phyloP scores from a whole-genome alignment of 352 stramenopile genomes.

The Phytophthora cactorum region DNA sequence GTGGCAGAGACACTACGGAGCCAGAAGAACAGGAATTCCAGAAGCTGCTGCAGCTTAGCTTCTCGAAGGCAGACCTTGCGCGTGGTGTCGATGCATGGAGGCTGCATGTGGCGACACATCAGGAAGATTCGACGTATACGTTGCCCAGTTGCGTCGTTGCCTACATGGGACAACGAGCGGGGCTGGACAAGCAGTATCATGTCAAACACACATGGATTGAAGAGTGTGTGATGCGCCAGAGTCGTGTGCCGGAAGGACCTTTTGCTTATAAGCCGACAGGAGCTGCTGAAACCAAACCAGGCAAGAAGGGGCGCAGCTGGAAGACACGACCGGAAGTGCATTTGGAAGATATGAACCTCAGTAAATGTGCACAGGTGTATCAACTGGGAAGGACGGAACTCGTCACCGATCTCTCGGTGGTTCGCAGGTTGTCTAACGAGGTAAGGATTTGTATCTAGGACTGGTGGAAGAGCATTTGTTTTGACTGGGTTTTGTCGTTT shows the following conservation, averaged over 20 bases:
- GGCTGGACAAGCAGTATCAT: constrained; percentile 61
- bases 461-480: not conserved
- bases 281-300: constrained; percentile 12
- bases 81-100: constrained; percentile 51
- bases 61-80: constrained; percentile 51
- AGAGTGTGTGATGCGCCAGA: constrained; percentile 70
- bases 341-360: constrained; percentile 55
- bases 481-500: constrained; percentile 4
- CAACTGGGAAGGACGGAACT: constrained; percentile 42
- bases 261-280: constrained; percentile 41
- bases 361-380: constrained; percentile 55
- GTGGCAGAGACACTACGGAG: constrained; percentile 14
- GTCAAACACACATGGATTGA: constrained; percentile 87
- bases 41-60: constrained; percentile 52
- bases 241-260: constrained; percentile 54
- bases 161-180: constrained; percentile 55
- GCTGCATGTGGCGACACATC: constrained; percentile 42
- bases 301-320: constrained; percentile 43
- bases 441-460: constrained; percentile 21
- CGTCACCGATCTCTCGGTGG: constrained; percentile 52
- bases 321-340: constrained; percentile 56
- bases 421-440: constrained; percentile 55
- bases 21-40: constrained; percentile 43
- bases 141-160: constrained; percentile 67
- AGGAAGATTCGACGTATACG: constrained; percentile 33